These are phyloP conservation scores for Breynia disticha DNA, from an alignment of 441 rosid species.

Conservation along the genomic window DNA sequence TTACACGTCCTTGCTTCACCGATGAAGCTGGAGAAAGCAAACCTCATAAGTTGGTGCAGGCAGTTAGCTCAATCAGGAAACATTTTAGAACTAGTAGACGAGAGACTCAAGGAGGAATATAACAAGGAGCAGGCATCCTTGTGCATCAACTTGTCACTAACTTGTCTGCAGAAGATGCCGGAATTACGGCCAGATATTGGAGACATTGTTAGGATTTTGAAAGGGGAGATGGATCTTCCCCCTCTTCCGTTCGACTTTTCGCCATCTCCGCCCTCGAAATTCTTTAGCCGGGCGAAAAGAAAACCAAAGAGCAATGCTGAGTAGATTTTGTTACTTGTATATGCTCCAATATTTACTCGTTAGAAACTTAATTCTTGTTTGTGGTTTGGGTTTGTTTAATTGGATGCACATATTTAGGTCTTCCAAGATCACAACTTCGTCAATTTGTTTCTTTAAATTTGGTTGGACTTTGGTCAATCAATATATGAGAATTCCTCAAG, in stretches of 20 bases:
- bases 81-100: constrained; percentile 82
- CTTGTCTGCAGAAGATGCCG: constrained; percentile 76
- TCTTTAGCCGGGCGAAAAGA: constrained; percentile 40
- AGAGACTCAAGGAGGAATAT: constrained; percentile 58
- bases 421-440: no score
- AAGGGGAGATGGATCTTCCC: constrained; percentile 74
- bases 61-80: constrained; percentile 79
- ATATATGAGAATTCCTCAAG: no score
- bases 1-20: constrained; percentile 83
- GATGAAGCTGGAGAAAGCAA: constrained; percentile 90
- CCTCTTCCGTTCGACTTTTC: constrained; percentile 65
- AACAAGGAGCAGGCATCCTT: constrained; percentile 68
- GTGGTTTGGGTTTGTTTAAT: no score
- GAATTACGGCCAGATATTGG: constrained; percentile 75
- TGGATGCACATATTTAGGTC: no score
- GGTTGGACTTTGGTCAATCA: no score
- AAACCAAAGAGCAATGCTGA: constrained; percentile 43
- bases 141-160: constrained; percentile 74
- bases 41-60: constrained; percentile 88
- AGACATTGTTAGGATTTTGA: constrained; percentile 65
- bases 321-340: constrained; percentile 16
- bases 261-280: constrained; percentile 76
- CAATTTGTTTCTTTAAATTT: no score
- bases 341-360: no score
- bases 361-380: no score